Conservation (phyloP, 805 yeast species). For the Candida quercuum region DNA sequence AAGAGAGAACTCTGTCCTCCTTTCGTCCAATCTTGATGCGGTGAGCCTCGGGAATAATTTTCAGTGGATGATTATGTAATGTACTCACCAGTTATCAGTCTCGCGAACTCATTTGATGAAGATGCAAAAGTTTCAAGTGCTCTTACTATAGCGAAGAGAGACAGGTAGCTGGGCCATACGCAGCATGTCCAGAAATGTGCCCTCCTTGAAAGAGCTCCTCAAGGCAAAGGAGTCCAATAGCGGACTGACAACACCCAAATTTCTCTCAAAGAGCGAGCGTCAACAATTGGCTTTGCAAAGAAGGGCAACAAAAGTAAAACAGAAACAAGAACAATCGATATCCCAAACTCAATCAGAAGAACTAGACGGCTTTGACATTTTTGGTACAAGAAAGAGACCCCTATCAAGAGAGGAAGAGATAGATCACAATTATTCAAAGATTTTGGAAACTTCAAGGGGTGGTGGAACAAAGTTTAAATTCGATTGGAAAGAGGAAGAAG, state of each 20-base stretch:
- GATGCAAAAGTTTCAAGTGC: not conserved
- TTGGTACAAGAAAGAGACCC: slow-evolving; percentile 2
- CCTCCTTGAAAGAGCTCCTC: slow-evolving; percentile 33
- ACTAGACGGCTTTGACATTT: too few species aligned
- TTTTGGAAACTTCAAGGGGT: slow-evolving; percentile 1
- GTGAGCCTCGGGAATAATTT: too few species aligned
- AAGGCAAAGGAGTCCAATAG: slow-evolving; percentile 18
- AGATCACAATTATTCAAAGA: slow-evolving; percentile 2
- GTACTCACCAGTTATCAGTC: too few species aligned
- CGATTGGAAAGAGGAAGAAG: slow-evolving; percentile 67
- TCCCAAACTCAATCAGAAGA: slow-evolving; percentile 2
- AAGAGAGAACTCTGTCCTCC: too few species aligned
- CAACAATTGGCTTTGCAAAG: slow-evolving; percentile 26
- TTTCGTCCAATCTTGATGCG: too few species aligned
- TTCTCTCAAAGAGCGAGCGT: slow-evolving; percentile 43
- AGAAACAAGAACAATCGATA: not conserved
- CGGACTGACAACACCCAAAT: slow-evolving; percentile 29
- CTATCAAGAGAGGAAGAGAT: slow-evolving; percentile 3
- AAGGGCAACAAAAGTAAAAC: slow-evolving; percentile 10
- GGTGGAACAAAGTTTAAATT: slow-evolving; percentile 50
- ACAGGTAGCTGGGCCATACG: too few species aligned
- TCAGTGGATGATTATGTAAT: not conserved
- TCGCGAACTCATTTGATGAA: slow-evolving; percentile 2
- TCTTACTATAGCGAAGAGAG: too few species aligned
- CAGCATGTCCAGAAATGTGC: slow-evolving; percentile 24